phyloP scores from a whole-genome alignment of 2,329 filamentous ascomycete species.

The Aspergillus sp. region DNA sequence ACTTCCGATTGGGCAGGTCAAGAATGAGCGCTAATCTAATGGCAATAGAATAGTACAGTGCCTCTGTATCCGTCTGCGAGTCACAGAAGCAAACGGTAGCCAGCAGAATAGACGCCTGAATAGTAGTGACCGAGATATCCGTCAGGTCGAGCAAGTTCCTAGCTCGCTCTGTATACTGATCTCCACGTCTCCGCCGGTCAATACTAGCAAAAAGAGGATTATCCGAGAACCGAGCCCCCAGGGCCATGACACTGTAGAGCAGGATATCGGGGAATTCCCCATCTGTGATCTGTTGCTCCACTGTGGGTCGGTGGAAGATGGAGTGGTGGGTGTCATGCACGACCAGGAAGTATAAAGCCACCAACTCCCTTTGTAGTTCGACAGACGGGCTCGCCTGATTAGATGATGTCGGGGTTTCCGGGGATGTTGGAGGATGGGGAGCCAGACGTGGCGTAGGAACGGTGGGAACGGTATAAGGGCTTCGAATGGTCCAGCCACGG shows the following conservation, averaged over 20 bases:
- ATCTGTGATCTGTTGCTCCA: background rate
- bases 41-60: constrained; percentile 41
- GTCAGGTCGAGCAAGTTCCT: constrained; percentile 32
- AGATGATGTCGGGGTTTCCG: no score
- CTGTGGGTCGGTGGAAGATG: background rate
- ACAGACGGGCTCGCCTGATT: background rate
- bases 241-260: background rate
- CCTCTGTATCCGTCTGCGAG: constrained; percentile 31
- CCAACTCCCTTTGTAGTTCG: background rate
- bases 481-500: background rate
- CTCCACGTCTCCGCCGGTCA: background rate
- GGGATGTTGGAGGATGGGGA: no score
- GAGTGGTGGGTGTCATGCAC: constrained; percentile 1
- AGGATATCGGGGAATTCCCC: background rate
- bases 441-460: no score
- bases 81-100: constrained; percentile 39
- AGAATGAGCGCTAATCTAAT: constrained; percentile 38
- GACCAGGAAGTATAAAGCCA: background rate
- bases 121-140: constrained; percentile 36
- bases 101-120: constrained; percentile 44
- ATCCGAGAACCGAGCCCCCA: background rate
- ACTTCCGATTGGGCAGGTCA: constrained; percentile 34
- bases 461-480: no score
- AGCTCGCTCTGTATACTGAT: background rate
- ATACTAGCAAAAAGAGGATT: background rate